A percentile compares a stretch with the other conserved stretches of the same genome.
These are phyloP conservation scores for Colletotrichum graminicola DNA, from an alignment of 2,329 filamentous ascomycete genomes.

Conservation along the genomic window DNA sequence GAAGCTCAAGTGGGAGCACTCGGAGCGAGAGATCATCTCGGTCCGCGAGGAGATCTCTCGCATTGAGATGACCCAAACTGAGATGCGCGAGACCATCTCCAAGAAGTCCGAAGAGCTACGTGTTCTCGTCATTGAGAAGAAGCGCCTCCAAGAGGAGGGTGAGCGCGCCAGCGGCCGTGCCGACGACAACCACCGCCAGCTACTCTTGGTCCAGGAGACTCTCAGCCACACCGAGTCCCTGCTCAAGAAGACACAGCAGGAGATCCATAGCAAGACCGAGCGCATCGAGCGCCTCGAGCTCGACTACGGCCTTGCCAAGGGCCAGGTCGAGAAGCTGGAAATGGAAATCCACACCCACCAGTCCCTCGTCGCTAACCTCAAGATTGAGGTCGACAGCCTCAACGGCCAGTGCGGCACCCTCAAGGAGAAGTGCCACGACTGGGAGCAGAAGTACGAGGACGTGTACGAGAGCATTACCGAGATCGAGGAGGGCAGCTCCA, in stretches of 20 bases:
- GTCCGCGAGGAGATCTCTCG: conserved; percentile 31
- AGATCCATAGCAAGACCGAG: conserved; percentile 28
- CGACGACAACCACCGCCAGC: conserved; percentile 33
- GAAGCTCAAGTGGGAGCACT: conserved; percentile 38
- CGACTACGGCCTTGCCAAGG: background rate
- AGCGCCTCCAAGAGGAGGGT: conserved; percentile 32
- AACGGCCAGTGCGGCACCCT: conserved; percentile 18
- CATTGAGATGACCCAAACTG: conserved; percentile 6
- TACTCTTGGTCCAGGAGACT: conserved; percentile 19
- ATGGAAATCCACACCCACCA: conserved; percentile 20
- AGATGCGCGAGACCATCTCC: conserved; percentile 26
- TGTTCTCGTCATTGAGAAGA: conserved; percentile 29
- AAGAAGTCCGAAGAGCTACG: conserved; percentile 32
- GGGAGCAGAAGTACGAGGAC: conserved; percentile 31
- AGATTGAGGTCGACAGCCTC: conserved; percentile 29
- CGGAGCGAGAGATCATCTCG: conserved; percentile 21
- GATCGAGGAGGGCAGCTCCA: conserved; percentile 34
- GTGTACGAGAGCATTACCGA: conserved; percentile 37
- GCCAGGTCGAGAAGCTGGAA: conserved; percentile 17
- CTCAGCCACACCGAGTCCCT: conserved; percentile 21
- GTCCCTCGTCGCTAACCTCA: conserved; percentile 6
- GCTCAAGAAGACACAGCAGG: conserved; percentile 27
- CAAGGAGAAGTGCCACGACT: conserved; percentile 32
- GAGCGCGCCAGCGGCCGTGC: conserved; percentile 15
- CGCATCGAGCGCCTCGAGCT: conserved; percentile 24